Base-by-base conservation (phyloP, 2,329 filamentous ascomycete species). In the Xylaria arbuscula region DNA sequence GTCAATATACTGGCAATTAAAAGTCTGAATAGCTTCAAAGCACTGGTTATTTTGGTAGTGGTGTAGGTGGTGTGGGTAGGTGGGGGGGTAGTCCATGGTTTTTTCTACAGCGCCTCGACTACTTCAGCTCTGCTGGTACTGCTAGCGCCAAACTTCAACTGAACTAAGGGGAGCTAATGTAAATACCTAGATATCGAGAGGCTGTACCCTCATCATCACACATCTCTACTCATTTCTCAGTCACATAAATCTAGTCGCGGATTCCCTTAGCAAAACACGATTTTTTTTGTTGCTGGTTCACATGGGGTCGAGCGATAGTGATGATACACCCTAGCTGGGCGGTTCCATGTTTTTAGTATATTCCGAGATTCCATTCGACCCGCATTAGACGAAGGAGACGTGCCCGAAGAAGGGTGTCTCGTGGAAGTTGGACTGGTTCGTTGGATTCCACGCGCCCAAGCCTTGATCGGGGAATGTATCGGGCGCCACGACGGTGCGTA, bases 371-470 rank as follows among this genome's bases (percentile, higher is more conserved):
- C 32, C 8, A 47, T 4, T 9, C 5, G 2, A 55, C 42, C 17
- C 10, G 1, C 34, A 32, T 54, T 57, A 75, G 48, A 74, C 40
- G 53, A 77, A 77, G 11, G 19, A 24, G 10, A 77, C 73, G 11
- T 72, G 58, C 28, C 76, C 76, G 53, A 85, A 84, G 73, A 79
- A 84, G 9, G 80, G 81, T 36, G 82, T 83, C 68, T 83, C 84
- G 70, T 86, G 84, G 63, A 86, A 86, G 73, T 78, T 85, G 0
- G 83, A 79, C 72, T 81, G 75, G 67, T 83, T 74, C 0, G 84
- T 82, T 2, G 81, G 78, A 66, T 74, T 85, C 84, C 84, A 86
- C 7, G 79, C 83, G 17, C 83, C 83, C 5, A 84, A 76, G 1
- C 68, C 71, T 74, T 85, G 83, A 42, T 81, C 77, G 0, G 84